These are phyloP conservation scores for Hypoxylon lenormandii DNA, from an alignment of 495 filamentous ascomycete species.

Conservation along the genomic window DNA sequence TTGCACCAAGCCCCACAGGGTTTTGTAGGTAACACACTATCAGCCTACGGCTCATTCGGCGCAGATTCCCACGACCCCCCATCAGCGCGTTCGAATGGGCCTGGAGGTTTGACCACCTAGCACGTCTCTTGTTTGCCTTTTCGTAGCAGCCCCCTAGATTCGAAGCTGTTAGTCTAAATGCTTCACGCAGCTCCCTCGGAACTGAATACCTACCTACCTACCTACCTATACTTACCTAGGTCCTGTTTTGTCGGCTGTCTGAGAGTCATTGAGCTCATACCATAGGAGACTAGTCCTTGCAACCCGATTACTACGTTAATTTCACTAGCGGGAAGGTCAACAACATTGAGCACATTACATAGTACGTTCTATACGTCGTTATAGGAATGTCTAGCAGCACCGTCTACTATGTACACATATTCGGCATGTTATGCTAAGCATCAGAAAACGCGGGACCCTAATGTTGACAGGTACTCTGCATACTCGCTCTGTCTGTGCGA, in stretches of 20 bases:
- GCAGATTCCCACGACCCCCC: constrained; percentile 57
- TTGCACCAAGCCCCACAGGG: constrained; percentile 50
- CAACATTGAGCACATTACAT: constrained; percentile 10
- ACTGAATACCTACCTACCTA: constrained; percentile 8
- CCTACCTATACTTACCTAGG: neutral
- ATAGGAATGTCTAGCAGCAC: constrained; percentile 17
- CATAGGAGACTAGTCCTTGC: constrained; percentile 9
- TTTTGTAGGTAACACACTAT: constrained; percentile 55
- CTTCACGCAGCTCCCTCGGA: constrained; percentile 23
- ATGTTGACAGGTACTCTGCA: constrained; percentile 41
- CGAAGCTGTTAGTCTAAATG: constrained; percentile 25
- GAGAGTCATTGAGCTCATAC: constrained; percentile 15
- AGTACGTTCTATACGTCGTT: constrained; percentile 15
- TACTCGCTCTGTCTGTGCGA: constrained; percentile 44
- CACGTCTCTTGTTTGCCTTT: constrained; percentile 37
- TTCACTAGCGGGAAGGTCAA: constrained; percentile 6
- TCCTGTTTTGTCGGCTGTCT: neutral
- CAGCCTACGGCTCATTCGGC: constrained; percentile 66
- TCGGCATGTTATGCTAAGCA: constrained; percentile 38
- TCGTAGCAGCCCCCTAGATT: constrained; percentile 24
- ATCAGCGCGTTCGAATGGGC: constrained; percentile 27
- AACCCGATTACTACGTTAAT: constrained; percentile 9
- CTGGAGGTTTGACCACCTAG: constrained; percentile 38
- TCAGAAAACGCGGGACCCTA: constrained; percentile 33
- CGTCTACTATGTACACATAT: constrained; percentile 34